These are phyloP conservation scores for Chrysophaeum taylorii DNA, from an alignment of 352 stramenopile species.

Conservation along the genomic window DNA sequence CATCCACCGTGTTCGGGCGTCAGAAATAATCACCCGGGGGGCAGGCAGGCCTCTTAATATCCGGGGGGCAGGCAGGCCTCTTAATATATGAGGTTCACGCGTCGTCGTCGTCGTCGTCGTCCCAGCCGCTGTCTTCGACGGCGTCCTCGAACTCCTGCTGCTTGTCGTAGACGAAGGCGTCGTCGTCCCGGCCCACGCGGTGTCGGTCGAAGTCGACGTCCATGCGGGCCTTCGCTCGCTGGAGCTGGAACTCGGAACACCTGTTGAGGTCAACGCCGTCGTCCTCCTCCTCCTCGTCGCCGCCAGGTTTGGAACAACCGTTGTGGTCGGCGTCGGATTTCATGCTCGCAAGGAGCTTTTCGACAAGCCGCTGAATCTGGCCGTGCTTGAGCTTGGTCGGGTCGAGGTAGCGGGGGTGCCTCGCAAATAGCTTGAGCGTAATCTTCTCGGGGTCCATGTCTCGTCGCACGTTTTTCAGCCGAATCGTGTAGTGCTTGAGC, in stretches of 20 bases:
- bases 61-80: too few relatives aligned
- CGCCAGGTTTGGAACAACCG: neutral
- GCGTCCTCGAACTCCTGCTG: neutral
- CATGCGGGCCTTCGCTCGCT: neutral
- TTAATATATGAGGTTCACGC: too few relatives aligned
- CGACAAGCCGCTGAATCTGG: neutral
- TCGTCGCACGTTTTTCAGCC: neutral
- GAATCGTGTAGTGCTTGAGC: neutral
- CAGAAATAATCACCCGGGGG: too few relatives aligned
- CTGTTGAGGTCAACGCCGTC: neutral
- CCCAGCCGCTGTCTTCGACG: conserved; percentile 4
- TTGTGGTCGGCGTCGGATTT: neutral
- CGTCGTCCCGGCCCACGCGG: neutral
- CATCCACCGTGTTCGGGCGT: too few relatives aligned
- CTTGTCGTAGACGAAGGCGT: conserved; percentile 6
- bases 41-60: too few relatives aligned
- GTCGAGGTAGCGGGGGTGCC: neutral
- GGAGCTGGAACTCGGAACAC: neutral
- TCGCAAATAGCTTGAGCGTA: neutral
- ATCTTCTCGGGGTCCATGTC: neutral
- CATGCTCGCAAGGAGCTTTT: neutral
- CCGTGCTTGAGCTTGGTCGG: neutral
- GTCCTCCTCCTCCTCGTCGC: neutral
- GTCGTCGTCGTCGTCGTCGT: too few relatives aligned
- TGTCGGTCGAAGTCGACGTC: neutral